These are phyloP conservation scores for Inosperma sp. DNA, from an alignment of 768 basidiomycete genomes.

Conservation along the genomic window DNA sequence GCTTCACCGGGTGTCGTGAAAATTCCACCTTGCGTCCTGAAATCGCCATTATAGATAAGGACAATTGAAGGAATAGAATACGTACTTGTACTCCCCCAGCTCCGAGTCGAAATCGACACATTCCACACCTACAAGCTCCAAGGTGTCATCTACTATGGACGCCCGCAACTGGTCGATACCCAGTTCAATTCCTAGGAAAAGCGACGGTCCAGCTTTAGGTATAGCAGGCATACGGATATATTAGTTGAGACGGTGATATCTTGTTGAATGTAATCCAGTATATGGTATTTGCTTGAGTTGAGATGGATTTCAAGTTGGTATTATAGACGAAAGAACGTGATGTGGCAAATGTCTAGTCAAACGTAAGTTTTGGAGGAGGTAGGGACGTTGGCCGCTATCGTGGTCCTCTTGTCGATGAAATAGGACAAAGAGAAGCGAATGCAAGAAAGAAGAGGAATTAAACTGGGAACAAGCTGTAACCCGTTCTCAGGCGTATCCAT, in stretches of 20 bases:
- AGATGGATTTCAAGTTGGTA: conserved; percentile 8
- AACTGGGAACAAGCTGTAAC: no score
- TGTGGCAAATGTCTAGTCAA: conserved; percentile 17
- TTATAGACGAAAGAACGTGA: conserved; percentile 24
- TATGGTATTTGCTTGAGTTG: conserved; percentile 11
- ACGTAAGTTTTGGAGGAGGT: no score
- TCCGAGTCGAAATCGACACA: conserved; percentile 80
- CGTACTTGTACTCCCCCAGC: conserved; percentile 76
- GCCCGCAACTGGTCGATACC: conserved; percentile 81
- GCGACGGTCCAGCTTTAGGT: conserved; percentile 42
- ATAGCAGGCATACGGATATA: conserved; percentile 40
- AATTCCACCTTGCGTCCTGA: conserved; percentile 81
- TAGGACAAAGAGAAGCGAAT: no score
- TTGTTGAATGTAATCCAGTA: conserved; percentile 22
- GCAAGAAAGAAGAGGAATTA: no score
- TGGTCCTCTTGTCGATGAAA: no score
- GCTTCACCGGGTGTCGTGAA: conserved; percentile 85
- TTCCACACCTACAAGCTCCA: conserved; percentile 80
- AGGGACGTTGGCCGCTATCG: no score
- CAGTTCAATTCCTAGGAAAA: conserved; percentile 84
- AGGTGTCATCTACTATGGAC: conserved; percentile 75
- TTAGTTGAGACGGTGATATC: conserved; percentile 25
- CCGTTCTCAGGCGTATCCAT: no score
- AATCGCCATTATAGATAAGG: conserved; percentile 8
- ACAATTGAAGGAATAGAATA: conserved; percentile 20